Evolutionary conservation across 805 yeast genomes (phyloP).

Genomic region (Nakazawaea populi): DNA sequence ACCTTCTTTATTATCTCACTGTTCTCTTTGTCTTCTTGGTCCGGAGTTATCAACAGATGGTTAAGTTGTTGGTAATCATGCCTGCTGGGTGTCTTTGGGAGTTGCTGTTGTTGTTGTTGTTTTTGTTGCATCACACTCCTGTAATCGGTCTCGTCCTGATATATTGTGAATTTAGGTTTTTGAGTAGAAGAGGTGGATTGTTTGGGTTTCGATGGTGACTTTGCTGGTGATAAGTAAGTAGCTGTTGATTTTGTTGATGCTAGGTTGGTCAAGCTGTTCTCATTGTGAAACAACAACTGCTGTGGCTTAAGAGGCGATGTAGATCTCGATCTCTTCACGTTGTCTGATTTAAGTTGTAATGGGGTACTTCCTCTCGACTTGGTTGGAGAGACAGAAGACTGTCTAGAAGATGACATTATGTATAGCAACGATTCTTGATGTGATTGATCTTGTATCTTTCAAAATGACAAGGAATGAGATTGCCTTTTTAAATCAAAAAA

Average conservation of each 20-base stretch:
- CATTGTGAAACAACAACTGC: neutral
- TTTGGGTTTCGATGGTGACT: conserved; percentile 3
- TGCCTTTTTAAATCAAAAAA: no score
- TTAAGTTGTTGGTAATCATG: neutral
- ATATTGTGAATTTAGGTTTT: conserved; percentile 8
- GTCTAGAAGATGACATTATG: conserved; percentile 6
- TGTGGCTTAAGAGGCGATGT: conserved; percentile 6
- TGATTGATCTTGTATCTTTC: neutral
- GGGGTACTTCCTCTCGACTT: conserved; percentile 7
- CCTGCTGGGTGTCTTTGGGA: neutral
- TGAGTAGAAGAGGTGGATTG: conserved; percentile 2
- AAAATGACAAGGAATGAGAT: no score
- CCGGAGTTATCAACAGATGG: conserved; percentile 22
- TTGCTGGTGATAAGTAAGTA: conserved; percentile 1
- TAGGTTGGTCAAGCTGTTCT: neutral
- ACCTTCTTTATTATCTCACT: neutral
- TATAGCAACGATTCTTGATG: neutral
- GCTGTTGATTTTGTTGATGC: neutral
- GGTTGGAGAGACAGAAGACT: conserved; percentile 2
- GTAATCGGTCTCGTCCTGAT: conserved; percentile 7
- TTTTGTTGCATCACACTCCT: neutral
- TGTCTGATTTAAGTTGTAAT: conserved; percentile 6
- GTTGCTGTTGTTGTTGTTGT: no score
- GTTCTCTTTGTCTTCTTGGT: conserved; percentile 19
- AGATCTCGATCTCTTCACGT: conserved; percentile 6